Evolutionary conservation across 2,329 filamentous ascomycete genomes (phyloP), one percentile per base, ranked within the genome.

Genomic region (Trichoderma pleuroti): DNA sequence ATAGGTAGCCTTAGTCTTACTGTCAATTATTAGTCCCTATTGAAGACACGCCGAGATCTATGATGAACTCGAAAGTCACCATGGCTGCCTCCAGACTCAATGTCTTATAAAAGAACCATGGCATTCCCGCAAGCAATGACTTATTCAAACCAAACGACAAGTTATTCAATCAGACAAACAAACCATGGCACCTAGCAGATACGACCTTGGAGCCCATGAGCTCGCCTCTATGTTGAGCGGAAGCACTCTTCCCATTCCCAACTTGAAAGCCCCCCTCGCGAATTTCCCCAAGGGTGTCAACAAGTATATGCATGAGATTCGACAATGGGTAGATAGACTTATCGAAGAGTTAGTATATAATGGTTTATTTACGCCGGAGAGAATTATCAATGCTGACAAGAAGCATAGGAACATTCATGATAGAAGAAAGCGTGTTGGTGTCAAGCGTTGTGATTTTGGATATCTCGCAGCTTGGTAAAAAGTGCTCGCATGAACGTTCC

Each of bases 391-490:
- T 65, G 21, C 10, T 66, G 6, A 66, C 24, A 30, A 11, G 12
- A 14, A 7, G 5, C 1, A 16, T 14, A 66, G 63, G 16, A 56
- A 66, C 10, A 39, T 66, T 39, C 46, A 39, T 21, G 63, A 66
- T 21, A 28, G 28, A n/a, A 56, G 34, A 56, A 66, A 66, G 39
- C 56, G 46, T 14, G 18, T 8, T 11, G 46, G 30, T 39, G 16
- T 66, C 30, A 66, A 66, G 63, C 46, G 49, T 26, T 66, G 63
- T 30, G 63, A 66, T 28, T 66, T 66, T 39, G 63, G 63, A 18
- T 66, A n/a, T 39, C 63, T 66, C 24, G 42, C 63, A 14, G 52
- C 63, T 28, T 66, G 63, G 63, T 66, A 66, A 26, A 16, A 8
- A 11, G 14, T 34, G 30, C 6, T 54, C 39, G 5, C 36, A 14